Percentiles rank a stretch among this genome's conserved stretches.
These are phyloP conservation scores for Ogataea methylovora DNA, from an alignment of 805 yeast species.

Conservation along the genomic window DNA sequence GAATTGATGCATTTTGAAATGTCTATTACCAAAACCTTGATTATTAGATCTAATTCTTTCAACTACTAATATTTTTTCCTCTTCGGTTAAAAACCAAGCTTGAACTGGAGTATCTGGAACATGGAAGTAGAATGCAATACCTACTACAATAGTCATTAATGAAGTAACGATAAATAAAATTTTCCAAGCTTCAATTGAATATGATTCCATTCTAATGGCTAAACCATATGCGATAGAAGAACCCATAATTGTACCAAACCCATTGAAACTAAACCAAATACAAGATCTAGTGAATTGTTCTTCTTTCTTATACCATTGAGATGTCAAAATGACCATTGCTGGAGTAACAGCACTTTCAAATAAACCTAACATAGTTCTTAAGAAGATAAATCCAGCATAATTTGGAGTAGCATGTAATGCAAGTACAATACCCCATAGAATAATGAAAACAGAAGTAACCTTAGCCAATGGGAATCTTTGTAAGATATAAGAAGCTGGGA, in stretches of 20 bases:
- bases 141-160: constrained; percentile 43
- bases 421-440: constrained; percentile 52
- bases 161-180: constrained; percentile 55
- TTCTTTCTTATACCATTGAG: constrained; percentile 44
- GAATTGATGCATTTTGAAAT: constrained; percentile 48
- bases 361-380: constrained; percentile 38
- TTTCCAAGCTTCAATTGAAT: constrained; percentile 52
- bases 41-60: constrained; percentile 30
- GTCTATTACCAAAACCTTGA: constrained; percentile 52
- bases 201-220: constrained; percentile 28
- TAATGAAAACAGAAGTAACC: constrained; percentile 35
- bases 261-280: constrained; percentile 39
- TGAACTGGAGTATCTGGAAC: constrained; percentile 48
- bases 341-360: constrained; percentile 46
- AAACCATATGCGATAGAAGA: constrained; percentile 50
- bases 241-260: constrained; percentile 43
- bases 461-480: constrained; percentile 44
- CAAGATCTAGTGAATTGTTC: constrained; percentile 28
- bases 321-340: constrained; percentile 42
- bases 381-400: constrained; percentile 33
- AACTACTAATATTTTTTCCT: constrained; percentile 28
- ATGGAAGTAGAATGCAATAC: constrained; percentile 37
- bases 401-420: constrained; percentile 36
- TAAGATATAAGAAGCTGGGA: constrained; percentile 37
- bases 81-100: constrained; percentile 31